These are phyloP conservation scores for Hippophae tibetana DNA, from an alignment of 306 rosid genomes.

Conservation along the genomic window DNA sequence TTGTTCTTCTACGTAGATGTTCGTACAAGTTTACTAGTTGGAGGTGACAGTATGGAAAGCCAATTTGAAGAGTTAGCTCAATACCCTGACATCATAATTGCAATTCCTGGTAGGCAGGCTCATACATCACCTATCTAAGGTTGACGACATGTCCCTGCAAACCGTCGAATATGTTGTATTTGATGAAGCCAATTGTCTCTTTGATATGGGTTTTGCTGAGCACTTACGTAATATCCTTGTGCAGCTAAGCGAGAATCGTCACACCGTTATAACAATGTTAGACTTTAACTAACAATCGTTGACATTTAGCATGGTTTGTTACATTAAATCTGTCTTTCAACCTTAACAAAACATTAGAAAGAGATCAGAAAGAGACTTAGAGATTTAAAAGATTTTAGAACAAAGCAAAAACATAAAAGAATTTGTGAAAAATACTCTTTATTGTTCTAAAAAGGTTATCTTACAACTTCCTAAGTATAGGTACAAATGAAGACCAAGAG, in stretches of 20 bases:
- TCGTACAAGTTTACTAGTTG: conserved; percentile 78
- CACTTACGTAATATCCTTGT: conserved; percentile 72
- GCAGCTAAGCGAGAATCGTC: conserved; percentile 76
- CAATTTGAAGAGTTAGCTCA: conserved; percentile 84
- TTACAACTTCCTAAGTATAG: too few relatives aligned
- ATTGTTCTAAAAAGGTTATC: too few relatives aligned
- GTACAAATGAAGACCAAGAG: too few relatives aligned
- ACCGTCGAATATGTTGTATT: conserved; percentile 84
- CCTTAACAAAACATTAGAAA: too few relatives aligned
- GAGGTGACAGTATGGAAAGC: conserved; percentile 90
- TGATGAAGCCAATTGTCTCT: conserved; percentile 80
- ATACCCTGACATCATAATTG: conserved; percentile 78
- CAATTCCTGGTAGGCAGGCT: conserved; percentile 84
- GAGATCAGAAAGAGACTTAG: too few relatives aligned
- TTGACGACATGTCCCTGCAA: conserved; percentile 78
- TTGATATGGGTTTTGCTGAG: conserved; percentile 85
- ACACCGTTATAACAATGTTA: too few relatives aligned
- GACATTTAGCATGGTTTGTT: too few relatives aligned
- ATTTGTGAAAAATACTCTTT: too few relatives aligned
- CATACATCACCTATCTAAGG: conserved; percentile 85
- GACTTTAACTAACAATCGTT: too few relatives aligned
- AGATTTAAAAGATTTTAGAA: too few relatives aligned
- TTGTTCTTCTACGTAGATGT: conserved; percentile 41
- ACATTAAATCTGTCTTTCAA: background rate
- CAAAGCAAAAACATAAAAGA: too few relatives aligned